A percentile compares a stretch with the other conserved stretches of the same genome.
Conservation (phyloP, 768 basidiomycete species). For the Krasilnikovozyma curviuscula region DNA sequence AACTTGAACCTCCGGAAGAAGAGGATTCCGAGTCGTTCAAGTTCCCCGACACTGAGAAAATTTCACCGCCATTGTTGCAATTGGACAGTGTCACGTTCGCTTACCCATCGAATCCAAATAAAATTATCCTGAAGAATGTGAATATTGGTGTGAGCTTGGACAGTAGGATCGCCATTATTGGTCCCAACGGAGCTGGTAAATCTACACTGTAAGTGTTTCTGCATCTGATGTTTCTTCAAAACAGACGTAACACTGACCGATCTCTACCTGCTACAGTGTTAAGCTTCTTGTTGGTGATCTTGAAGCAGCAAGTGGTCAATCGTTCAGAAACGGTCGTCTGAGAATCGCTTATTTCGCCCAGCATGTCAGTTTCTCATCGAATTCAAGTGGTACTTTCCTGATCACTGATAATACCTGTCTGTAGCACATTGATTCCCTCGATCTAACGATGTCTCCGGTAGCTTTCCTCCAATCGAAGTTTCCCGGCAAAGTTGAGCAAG, state of each 20-base stretch:
- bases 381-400: background rate
- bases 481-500: slow-evolving; percentile 89
- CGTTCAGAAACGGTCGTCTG: slow-evolving; percentile 76
- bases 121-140: slow-evolving; percentile 52
- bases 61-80: slow-evolving; percentile 85
- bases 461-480: slow-evolving; percentile 79
- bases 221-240: too few species aligned
- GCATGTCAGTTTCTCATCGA: slow-evolving; percentile 36
- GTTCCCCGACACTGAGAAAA: slow-evolving; percentile 94
- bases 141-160: slow-evolving; percentile 90
- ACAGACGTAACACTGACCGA: too few species aligned
- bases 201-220: slow-evolving; percentile 53
- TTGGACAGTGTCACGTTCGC: slow-evolving; percentile 80
- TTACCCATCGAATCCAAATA: slow-evolving; percentile 56
- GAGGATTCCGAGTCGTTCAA: slow-evolving; percentile 88
- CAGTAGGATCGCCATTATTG: slow-evolving; percentile 83
- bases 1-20: slow-evolving; percentile 74
- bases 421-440: slow-evolving; percentile 83
- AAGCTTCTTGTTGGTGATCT: slow-evolving; percentile 78
- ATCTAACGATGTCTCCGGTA: slow-evolving; percentile 70
- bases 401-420: slow-evolving; percentile 69
- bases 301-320: slow-evolving; percentile 51
- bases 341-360: slow-evolving; percentile 36
- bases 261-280: too few species aligned
- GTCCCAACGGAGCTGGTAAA: slow-evolving; percentile 45